Percentiles rank a stretch among this genome's conserved stretches.
Evolutionary conservation across 306 rosid species (phyloP).

Genomic region (Vicia sativa): DNA sequence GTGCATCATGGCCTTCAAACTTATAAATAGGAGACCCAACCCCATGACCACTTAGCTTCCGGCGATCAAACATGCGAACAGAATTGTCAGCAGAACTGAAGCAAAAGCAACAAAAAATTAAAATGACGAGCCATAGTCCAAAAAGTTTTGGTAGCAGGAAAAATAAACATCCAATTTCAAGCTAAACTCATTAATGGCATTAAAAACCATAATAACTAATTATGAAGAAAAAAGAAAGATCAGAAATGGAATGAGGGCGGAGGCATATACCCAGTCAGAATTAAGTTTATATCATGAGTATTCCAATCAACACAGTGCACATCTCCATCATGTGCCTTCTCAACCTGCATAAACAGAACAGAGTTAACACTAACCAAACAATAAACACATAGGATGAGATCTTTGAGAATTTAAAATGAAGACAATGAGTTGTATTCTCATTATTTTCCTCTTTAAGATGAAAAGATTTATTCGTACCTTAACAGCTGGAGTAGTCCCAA

Average conservation of each 20-base stretch:
- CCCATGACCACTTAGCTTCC: conserved; percentile 64
- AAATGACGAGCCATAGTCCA: conserved; percentile 23
- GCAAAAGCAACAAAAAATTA: conserved; percentile 34
- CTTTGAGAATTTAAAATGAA: background rate
- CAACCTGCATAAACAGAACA: conserved; percentile 60
- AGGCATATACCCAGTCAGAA: conserved; percentile 74
- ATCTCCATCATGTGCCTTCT: conserved; percentile 88
- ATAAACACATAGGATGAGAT: conserved; percentile 3
- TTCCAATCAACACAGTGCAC: conserved; percentile 98
- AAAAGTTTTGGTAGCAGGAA: conserved; percentile 26
- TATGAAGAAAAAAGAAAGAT: background rate
- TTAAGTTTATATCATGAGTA: conserved; percentile 73
- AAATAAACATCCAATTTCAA: conserved; percentile 20
- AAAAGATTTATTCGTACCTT: conserved; percentile 54
- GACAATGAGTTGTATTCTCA: background rate
- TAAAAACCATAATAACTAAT: conserved; percentile 2
- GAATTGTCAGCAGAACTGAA: conserved; percentile 95
- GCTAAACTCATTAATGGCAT: conserved; percentile 13
- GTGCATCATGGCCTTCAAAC: conserved; percentile 90
- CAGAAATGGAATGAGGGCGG: conserved; percentile 13
- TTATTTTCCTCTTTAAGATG: conserved; percentile 28
- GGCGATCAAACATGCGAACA: conserved; percentile 89
- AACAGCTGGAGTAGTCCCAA: conserved; percentile 69
- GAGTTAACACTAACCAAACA: conserved; percentile 16
- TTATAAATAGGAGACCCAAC: conserved; percentile 76